phyloP scores from a whole-genome alignment of 192 early-diverging fungal species.

The Paraglomus brasilianum region DNA sequence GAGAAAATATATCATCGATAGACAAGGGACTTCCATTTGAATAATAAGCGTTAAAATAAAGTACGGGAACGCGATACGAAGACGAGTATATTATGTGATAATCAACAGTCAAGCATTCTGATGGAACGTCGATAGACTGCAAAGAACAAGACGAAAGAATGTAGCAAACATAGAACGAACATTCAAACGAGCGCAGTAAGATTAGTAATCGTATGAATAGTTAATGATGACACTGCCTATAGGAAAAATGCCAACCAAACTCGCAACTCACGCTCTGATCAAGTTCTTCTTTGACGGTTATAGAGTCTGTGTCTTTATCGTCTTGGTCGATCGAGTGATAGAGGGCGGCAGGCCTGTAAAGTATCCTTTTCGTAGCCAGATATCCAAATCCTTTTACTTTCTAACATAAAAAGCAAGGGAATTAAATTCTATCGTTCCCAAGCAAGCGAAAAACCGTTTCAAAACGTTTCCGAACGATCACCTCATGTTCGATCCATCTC shows the following conservation, averaged over 20 bases:
- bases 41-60: conserved; percentile 57
- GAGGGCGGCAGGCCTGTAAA: not conserved
- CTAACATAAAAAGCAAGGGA: not conserved
- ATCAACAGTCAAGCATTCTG: conserved; percentile 38
- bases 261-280: conserved; percentile 16
- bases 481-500: conserved; percentile 30
- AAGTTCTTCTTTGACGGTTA: conserved; percentile 1
- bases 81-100: conserved; percentile 62
- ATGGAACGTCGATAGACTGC: not conserved
- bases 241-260: not conserved
- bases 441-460: not conserved
- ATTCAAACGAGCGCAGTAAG: not conserved
- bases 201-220: not conserved
- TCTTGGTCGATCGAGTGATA: not conserved
- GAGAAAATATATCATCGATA: conserved; percentile 47
- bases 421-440: not conserved
- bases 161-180: not conserved
- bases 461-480: not conserved
- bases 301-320: not conserved
- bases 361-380: not conserved
- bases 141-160: not conserved
- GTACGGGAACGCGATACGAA: conserved; percentile 59
- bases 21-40: conserved; percentile 40
- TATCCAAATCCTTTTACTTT: conserved; percentile 29
- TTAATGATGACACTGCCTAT: not conserved